Percentiles rank a stretch among this genome's conserved stretches.
phyloP scores from a whole-genome alignment of 1,284 basidiomycete genomes.

The Leccinum fallax region DNA sequence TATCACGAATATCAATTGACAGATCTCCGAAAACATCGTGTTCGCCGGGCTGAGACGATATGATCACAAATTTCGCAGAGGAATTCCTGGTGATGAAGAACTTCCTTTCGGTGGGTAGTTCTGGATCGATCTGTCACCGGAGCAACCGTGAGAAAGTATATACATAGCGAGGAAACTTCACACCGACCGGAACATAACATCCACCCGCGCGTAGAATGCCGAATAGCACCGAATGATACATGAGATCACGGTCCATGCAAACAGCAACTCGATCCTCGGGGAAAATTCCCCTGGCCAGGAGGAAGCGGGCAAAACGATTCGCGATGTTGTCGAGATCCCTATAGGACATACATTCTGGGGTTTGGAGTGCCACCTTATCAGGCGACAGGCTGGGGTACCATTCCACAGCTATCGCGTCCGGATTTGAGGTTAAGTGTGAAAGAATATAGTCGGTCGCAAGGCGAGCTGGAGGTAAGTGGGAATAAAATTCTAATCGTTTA shows the following conservation, averaged over 20 bases:
- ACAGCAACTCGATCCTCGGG: slow-evolving; percentile 50
- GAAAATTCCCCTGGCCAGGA: slow-evolving; percentile 41
- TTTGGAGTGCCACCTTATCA: slow-evolving; percentile 2
- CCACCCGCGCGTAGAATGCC: slow-evolving; percentile 54
- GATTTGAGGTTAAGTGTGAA: slow-evolving; percentile 33
- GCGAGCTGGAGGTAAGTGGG: slow-evolving; percentile 30
- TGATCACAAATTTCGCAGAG: slow-evolving; percentile 45
- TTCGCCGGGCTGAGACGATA: slow-evolving; percentile 32
- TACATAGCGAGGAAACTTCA: slow-evolving; percentile 24
- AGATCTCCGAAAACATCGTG: slow-evolving; percentile 35
- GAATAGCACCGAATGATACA: slow-evolving; percentile 49
- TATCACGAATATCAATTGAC: slow-evolving; percentile 37
- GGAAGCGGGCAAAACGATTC: slow-evolving; percentile 48
- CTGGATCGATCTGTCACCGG: slow-evolving; percentile 49
- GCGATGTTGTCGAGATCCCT: slow-evolving; percentile 40
- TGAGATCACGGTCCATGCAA: slow-evolving; percentile 47
- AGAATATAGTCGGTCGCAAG: slow-evolving; percentile 45
- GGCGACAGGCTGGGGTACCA: slow-evolving; percentile 43
- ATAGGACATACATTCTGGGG: slow-evolving; percentile 38
- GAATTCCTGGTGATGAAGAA: slow-evolving; percentile 50
- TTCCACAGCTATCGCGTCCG: slow-evolving; percentile 39
- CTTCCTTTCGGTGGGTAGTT: slow-evolving; percentile 52
- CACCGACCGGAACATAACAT: slow-evolving; percentile 54
- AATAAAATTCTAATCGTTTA: slow-evolving; percentile 25
- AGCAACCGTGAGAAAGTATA: slow-evolving; percentile 3